Evolutionary conservation across 805 yeast species (phyloP).

Genomic region (Nakazawaea sp.): DNA sequence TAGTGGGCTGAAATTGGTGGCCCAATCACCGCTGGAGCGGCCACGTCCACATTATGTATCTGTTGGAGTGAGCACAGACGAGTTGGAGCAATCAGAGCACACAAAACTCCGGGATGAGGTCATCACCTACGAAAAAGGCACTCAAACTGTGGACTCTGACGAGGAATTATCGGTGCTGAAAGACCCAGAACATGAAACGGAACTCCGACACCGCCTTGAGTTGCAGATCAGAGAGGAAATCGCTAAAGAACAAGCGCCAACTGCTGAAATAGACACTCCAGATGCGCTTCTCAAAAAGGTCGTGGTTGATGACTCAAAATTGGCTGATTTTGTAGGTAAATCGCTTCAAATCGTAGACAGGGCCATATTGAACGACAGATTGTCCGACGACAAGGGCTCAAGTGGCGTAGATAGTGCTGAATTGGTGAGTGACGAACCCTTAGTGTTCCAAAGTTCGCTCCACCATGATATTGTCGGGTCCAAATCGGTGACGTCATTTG

Average conservation of each 20-base stretch:
- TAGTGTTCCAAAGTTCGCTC: background rate
- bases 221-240: background rate
- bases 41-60: background rate
- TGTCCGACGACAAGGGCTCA: background rate
- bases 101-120: background rate
- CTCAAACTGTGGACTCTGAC: slow-evolving; percentile 1
- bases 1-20: too few species aligned
- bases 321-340: slow-evolving; percentile 5
- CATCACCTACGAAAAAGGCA: slow-evolving; percentile 8
- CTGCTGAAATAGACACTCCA: background rate
- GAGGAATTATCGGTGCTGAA: background rate
- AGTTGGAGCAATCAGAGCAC: background rate
- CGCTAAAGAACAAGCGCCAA: background rate
- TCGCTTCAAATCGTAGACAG: slow-evolving; percentile 6
- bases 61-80: background rate
- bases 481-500: slow-evolving; percentile 14
- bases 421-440: background rate
- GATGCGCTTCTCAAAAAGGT: too few species aligned
- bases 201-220: background rate
- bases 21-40: too few species aligned
- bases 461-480: slow-evolving; percentile 1
- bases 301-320: slow-evolving; percentile 7
- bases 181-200: background rate
- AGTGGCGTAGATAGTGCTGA: background rate
- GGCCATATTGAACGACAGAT: background rate